Evolutionary conservation across 768 basidiomycete genomes (phyloP), one percentile per base, ranked within the genome.

Genomic region (Rhodosporidiobolus sp.): DNA sequence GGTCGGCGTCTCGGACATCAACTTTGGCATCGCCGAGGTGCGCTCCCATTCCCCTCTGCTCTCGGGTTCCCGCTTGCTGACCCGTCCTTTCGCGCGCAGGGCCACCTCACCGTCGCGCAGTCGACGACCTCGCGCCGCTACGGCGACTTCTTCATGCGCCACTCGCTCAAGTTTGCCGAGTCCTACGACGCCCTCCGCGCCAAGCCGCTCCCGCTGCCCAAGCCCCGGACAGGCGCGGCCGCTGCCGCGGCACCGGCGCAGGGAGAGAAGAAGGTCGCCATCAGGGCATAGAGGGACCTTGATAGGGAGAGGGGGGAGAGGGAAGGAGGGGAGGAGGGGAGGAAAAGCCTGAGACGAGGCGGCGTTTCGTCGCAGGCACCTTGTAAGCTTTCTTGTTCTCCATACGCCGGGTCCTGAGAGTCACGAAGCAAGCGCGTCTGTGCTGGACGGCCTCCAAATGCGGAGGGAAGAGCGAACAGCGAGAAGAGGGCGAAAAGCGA

Each of bases 51-150:
- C 45, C 52, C 48, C 59, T 65, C 59, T 20, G 52, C 8, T 50
- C 38, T 43, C 43, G 26, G 28, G 5, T 20, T 43, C 45, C 57
- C 38, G 48, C n/a, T 19, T 24, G 22, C 46, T 53, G 11, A 49
- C 22, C 24, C 24, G 8, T 8, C 10, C 14, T 28, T n/a, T 43
- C 11, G 11, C 38, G 20, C 16, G 32, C 76, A 97, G 94, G 92
- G 94, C 80, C 94, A 94, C 90, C 90, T 98, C 14, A 91, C 95
- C 77, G 93, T 98, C 74, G 89, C 91, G 6, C 94, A 98, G 81
- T 93, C 92, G 30, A 96, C 92, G 0, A 88, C 95, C 28, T 93
- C 94, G 24, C 84, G 95, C 57, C 88, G 93, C 60, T 97, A 92
- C 81, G 95, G 93, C 4, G 92, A 93, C 50, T 96, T 93, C 91